Percentiles rank a stretch among this genome's conserved stretches.
These are phyloP conservation scores for Simplicillium sp. DNA, from an alignment of 2,329 filamentous ascomycete species.

Conservation along the genomic window DNA sequence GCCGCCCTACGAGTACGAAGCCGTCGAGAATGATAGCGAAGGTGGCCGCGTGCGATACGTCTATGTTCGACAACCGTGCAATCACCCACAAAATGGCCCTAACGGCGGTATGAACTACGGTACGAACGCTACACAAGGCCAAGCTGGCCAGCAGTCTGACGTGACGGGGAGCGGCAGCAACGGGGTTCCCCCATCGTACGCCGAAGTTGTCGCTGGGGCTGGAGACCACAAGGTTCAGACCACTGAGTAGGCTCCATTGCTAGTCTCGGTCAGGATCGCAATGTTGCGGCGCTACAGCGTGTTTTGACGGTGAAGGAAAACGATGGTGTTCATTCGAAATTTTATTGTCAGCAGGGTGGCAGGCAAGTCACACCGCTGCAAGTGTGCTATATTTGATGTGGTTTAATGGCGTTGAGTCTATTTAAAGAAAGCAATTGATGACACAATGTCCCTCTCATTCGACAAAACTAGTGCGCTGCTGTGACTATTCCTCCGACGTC, in stretches of 20 bases:
- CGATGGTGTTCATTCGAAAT: too few relatives aligned
- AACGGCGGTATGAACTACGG: slow-evolving; percentile 36
- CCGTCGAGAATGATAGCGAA: slow-evolving; percentile 46
- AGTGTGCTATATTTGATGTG: too few relatives aligned
- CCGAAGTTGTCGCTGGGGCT: slow-evolving; percentile 70
- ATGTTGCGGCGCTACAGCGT: too few relatives aligned
- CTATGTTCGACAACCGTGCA: slow-evolving; percentile 49
- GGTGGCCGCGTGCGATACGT: slow-evolving; percentile 64
- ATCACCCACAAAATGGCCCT: slow-evolving; percentile 21
- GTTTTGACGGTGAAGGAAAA: too few relatives aligned
- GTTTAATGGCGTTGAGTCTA: too few relatives aligned
- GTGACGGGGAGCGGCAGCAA: slow-evolving; percentile 27
- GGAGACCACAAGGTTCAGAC: slow-evolving; percentile 76
- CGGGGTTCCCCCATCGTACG: slow-evolving; percentile 71
- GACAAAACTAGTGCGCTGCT: too few relatives aligned
- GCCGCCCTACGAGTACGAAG: slow-evolving; percentile 58
- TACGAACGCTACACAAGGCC: slow-evolving; percentile 18
- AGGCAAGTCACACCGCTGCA: too few relatives aligned
- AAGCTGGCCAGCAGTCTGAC: slow-evolving; percentile 15
- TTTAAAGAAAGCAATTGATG: too few relatives aligned
- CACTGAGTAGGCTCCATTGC: too few relatives aligned
- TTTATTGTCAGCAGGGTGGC: too few relatives aligned
- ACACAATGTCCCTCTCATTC: too few relatives aligned
- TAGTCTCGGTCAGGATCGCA: too few relatives aligned
- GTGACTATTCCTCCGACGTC: slow-evolving; percentile 7